phyloP scores from a whole-genome alignment of 768 basidiomycete species.

The Punctularia strigosozonata region DNA sequence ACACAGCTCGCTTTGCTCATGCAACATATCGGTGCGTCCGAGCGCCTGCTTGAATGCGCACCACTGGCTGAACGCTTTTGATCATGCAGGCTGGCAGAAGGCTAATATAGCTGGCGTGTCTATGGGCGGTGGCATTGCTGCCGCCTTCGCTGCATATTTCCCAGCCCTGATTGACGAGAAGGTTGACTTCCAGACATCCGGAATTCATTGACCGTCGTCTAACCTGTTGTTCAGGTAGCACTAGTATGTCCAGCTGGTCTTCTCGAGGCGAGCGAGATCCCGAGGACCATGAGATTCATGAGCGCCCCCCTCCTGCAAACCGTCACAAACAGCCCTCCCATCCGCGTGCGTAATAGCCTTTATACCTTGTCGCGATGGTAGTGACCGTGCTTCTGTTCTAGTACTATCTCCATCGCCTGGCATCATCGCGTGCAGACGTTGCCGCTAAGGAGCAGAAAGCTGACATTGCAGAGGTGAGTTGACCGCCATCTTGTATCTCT shows the following conservation, averaged over 20 bases:
- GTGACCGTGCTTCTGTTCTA: not conserved
- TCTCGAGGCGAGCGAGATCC: conserved; percentile 58
- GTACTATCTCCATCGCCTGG: not conserved
- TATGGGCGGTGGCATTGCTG: conserved; percentile 37
- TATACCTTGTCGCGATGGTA: conserved; percentile 1
- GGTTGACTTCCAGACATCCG: conserved; percentile 64
- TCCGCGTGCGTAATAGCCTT: conserved; percentile 39
- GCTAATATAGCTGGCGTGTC: conserved; percentile 60
- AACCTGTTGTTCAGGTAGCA: conserved; percentile 47
- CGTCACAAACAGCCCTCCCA: conserved; percentile 47
- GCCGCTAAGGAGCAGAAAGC: too few species aligned
- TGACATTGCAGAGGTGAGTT: too few species aligned
- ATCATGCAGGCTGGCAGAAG: conserved; percentile 63
- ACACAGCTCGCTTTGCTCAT: conserved; percentile 76
- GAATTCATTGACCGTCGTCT: conserved; percentile 56
- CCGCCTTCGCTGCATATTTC: not conserved
- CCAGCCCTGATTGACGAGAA: conserved; percentile 35
- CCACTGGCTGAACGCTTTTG: too few species aligned
- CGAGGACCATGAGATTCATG: conserved; percentile 67
- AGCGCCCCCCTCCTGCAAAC: conserved; percentile 65
- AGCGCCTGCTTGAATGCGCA: too few species aligned
- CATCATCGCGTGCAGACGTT: not conserved
- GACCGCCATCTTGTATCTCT: not conserved
- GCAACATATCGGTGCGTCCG: conserved; percentile 65
- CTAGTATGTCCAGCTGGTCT: conserved; percentile 63